Conservation (phyloP, 805 yeast species). For the Candida germanica region DNA sequence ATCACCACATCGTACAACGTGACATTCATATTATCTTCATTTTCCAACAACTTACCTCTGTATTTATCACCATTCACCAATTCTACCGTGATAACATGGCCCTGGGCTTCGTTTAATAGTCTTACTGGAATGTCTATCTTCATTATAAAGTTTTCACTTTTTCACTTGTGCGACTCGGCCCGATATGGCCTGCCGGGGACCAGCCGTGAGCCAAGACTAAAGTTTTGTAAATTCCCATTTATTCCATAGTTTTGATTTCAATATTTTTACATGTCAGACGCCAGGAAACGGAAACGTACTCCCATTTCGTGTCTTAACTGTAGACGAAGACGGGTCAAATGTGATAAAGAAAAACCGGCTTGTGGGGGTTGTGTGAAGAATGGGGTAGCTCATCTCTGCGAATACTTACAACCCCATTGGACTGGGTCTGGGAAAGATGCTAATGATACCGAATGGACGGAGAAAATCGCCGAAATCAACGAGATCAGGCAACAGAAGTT, state of each 20-base stretch:
- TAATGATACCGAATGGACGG: neutral
- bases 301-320: conserved; percentile 42
- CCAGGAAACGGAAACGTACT: conserved; percentile 31
- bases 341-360: conserved; percentile 40
- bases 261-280: neutral
- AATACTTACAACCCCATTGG: conserved; percentile 42
- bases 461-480: conserved; percentile 11
- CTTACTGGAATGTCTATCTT: conserved; percentile 79
- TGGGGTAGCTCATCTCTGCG: conserved; percentile 39
- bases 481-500: conserved; percentile 17
- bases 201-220: too few species aligned
- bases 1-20: conserved; percentile 78
- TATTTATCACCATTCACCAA: conserved; percentile 82
- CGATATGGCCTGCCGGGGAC: too few species aligned
- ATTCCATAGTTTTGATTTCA: too few species aligned
- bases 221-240: too few species aligned
- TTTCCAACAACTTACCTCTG: conserved; percentile 80
- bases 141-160: too few species aligned
- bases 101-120: conserved; percentile 82
- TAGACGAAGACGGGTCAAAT: conserved; percentile 40
- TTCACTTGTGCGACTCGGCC: too few species aligned
- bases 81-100: conserved; percentile 82
- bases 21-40: conserved; percentile 93
- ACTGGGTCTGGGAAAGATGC: conserved; percentile 6
- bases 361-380: conserved; percentile 42